These are phyloP conservation scores for Eucalyptus tenuipes DNA, from an alignment of 345 rosid species.

Conservation along the genomic window DNA sequence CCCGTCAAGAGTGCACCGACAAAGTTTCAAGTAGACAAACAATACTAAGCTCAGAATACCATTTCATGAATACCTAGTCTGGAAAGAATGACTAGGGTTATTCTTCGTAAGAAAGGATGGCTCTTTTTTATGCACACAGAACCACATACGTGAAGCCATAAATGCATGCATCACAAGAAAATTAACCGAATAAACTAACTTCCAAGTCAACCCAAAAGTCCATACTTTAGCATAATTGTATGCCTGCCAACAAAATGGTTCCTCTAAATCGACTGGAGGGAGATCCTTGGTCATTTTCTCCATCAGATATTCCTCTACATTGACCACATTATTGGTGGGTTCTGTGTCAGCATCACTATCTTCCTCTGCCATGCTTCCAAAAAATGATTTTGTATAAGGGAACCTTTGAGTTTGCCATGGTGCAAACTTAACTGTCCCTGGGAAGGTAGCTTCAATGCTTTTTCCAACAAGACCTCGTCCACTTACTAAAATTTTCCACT, in stretches of 20 bases:
- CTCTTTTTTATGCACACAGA: neutral
- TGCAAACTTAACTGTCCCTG: constrained; percentile 91
- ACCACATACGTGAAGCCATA: neutral
- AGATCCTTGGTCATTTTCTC: constrained; percentile 85
- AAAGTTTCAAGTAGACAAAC: neutral
- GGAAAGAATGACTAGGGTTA: neutral
- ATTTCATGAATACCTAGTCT: neutral
- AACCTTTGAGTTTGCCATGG: constrained; percentile 55
- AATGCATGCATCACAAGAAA: neutral
- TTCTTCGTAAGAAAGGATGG: neutral
- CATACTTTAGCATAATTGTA: constrained; percentile 88
- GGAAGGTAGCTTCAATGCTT: constrained; percentile 80
- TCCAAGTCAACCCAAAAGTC: neutral
- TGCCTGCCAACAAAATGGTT: constrained; percentile 96
- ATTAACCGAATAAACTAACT: neutral
- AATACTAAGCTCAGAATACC: neutral
- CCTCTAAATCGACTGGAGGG: constrained; percentile 78
- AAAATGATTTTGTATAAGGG: constrained; percentile 11
- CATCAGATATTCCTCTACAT: constrained; percentile 70
- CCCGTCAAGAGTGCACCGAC: neutral
- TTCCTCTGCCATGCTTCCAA: constrained; percentile 40
- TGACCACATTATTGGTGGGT: constrained; percentile 53
- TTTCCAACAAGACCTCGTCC: constrained; percentile 82
- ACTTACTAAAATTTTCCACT: constrained; percentile 75
- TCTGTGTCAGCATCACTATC: constrained; percentile 77